Conservation (phyloP, 2,329 filamentous ascomycete genomes). For the Colletotrichum cordylinicola region DNA sequence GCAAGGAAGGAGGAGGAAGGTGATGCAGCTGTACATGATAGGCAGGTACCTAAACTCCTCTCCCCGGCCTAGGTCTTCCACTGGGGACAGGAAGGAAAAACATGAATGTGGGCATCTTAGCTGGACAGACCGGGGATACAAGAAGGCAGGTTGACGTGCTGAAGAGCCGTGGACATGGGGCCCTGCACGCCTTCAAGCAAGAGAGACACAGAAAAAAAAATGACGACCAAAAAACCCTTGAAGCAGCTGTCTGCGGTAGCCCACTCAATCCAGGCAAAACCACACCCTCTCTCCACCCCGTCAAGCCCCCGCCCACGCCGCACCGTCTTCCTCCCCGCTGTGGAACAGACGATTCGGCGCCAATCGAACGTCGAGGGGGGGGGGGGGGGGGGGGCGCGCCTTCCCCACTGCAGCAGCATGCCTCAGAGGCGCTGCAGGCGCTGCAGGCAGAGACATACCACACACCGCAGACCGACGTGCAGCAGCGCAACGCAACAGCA, state of each 20-base stretch:
- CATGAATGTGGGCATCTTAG: background rate
- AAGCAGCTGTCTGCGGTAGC: background rate
- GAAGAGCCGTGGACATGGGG: background rate
- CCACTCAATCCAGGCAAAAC: background rate
- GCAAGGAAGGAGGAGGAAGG: background rate
- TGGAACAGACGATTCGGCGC: constrained; percentile 21
- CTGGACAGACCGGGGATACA: background rate
- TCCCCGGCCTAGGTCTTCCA: background rate
- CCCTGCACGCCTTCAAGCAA: background rate
- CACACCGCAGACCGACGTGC: background rate
- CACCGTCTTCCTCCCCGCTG: constrained; percentile 1
- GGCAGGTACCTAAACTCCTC: background rate
- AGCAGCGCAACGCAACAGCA: background rate
- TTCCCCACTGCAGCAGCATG: background rate
- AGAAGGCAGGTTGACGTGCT: constrained; percentile 1
- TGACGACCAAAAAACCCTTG: background rate
- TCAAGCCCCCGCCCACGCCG: background rate
- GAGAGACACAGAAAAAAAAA: background rate
- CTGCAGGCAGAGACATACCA: background rate
- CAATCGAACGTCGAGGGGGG: constrained; percentile 5
- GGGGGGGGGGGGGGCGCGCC: no score
- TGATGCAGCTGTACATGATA: background rate
- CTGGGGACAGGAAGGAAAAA: background rate
- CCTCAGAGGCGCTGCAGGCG: constrained; percentile 12
- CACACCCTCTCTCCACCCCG: background rate